Conservation (phyloP, 176 grass and related monocot genomes). For the Triticum urartu region DNA sequence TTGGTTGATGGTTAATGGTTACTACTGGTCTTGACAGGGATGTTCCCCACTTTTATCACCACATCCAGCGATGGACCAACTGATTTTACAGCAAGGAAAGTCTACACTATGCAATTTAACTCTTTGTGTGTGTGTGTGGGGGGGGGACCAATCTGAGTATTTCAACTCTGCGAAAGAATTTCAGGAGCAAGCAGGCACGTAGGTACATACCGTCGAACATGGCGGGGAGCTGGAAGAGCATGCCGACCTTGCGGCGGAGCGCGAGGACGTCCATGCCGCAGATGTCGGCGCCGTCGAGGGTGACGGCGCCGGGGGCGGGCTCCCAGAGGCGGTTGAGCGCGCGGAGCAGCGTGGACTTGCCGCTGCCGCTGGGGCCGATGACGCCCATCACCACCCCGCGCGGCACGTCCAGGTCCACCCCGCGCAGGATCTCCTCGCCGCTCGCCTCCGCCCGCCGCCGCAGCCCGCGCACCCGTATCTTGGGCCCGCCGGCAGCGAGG, state of each 20-base stretch:
- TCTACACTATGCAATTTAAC: not conserved
- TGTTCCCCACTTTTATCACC: too few species aligned
- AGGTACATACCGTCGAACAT: slow-evolving; percentile 71
- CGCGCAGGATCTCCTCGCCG: slow-evolving; percentile 63
- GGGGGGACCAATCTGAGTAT: not conserved
- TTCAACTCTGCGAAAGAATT: not conserved
- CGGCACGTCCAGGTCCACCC: slow-evolving; percentile 72
- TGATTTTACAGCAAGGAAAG: not conserved
- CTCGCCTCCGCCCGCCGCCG: slow-evolving; percentile 49
- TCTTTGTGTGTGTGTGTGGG: not conserved
- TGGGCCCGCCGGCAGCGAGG: slow-evolving; percentile 6
- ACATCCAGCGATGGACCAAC: not conserved
- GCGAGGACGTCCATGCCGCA: slow-evolving; percentile 69
- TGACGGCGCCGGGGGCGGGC: slow-evolving; percentile 53
- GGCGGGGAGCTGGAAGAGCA: slow-evolving; percentile 96
- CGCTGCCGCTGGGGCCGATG: slow-evolving; percentile 98
- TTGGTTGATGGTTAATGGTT: too few species aligned
- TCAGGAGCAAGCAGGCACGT: not conserved
- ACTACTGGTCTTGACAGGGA: not conserved
- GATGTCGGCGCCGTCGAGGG: slow-evolving; percentile 85
- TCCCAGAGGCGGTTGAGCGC: slow-evolving; percentile 96
- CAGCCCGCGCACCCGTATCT: slow-evolving; percentile 65
- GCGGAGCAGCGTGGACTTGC: slow-evolving; percentile 94
- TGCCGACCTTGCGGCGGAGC: slow-evolving; percentile 86
- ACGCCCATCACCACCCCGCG: slow-evolving; percentile 63